A percentile compares a stretch with the other conserved stretches of the same genome.
Conservation (phyloP, 1,284 basidiomycete species). For the Ustilago bromivora region DNA sequence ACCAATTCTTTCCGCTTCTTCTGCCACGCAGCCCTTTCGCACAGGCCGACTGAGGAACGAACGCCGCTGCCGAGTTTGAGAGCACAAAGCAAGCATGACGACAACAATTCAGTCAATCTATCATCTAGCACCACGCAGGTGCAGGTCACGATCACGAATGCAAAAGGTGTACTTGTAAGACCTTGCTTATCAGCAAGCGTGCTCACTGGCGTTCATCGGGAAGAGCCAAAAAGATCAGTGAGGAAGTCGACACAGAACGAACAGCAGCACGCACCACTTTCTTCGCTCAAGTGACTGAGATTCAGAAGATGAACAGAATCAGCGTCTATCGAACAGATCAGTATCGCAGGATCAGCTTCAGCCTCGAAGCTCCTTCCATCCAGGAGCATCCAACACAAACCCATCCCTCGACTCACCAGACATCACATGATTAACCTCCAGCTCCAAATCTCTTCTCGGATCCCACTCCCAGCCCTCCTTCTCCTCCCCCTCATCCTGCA, state of each 20-base stretch:
- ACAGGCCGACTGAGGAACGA: constrained; percentile 39
- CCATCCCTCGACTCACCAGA: constrained; percentile 40
- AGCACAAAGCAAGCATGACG: neutral
- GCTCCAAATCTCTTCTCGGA: constrained; percentile 21
- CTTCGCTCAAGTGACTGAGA: too few relatives aligned
- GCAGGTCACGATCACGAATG: neutral
- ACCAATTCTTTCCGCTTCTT: neutral
- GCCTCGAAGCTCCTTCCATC: constrained; percentile 41
- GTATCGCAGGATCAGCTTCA: neutral
- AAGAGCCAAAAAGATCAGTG: too few relatives aligned
- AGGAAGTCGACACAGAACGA: too few relatives aligned
- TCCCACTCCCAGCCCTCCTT: constrained; percentile 24
- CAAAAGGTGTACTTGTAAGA: constrained; percentile 19
- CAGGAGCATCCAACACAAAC: constrained; percentile 18
- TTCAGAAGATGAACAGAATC: neutral
- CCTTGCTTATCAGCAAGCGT: neutral
- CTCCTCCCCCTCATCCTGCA: constrained; percentile 20
- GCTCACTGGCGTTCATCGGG: too few relatives aligned
- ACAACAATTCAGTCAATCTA: neutral
- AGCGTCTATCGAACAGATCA: neutral
- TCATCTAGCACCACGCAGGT: neutral
- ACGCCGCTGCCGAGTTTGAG: neutral
- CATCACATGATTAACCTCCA: constrained; percentile 35
- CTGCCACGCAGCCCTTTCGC: constrained; percentile 49
- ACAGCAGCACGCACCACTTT: too few relatives aligned